Evolutionary conservation across 2,329 filamentous ascomycete genomes (phyloP), one percentile per base, ranked within the genome.

Genomic region (Aspergillus sp.): DNA sequence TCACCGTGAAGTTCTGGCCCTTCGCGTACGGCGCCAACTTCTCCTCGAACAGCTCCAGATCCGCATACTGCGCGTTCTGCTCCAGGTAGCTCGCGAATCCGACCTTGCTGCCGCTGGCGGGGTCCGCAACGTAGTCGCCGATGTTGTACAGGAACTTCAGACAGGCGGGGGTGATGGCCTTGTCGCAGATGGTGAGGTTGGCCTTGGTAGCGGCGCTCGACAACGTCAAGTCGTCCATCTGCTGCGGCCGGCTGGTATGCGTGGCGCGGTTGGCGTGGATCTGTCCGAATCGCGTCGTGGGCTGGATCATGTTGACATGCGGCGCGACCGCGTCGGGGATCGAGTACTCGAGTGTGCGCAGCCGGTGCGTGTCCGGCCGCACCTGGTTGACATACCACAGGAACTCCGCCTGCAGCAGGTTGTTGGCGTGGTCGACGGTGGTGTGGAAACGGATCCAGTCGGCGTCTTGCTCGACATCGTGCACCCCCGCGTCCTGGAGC

Each of bases 81-180:
- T 75, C 72, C 3, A 77, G 57, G 52, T 69, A 77, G 19, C 72
- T 73, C 42, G 63, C 66, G 28, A 76, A 73, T 7, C 64, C 72
- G 29, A 76, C 57, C 40, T 64, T 66, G 52, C 63, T 68, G 26
- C 65, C 64, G 7, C 63, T 62, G 6, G 57, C 48, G 5, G 61
- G 57, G 27, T 65, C 62, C 7, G 69, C 59, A 30, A 67, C 57
- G 56, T 68, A 70, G 40, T 68, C 62, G 6, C 66, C 65, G 43
- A 73, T 64, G 42, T 70, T 67, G 63, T 77, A 77, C 29, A 77
- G 57, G 34, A 71, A 62, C 48, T 69, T 69, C 4, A 77, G 61
- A 47, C 74, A 77, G 30, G 64, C 52, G 0, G 74, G 73, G 0
- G 71, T 76, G 48, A 75, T 72, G 10, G 62, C 57, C 2, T 48